These are phyloP conservation scores for Hygrocybe coccinea DNA, from an alignment of 768 basidiomycete genomes.

Conservation along the genomic window DNA sequence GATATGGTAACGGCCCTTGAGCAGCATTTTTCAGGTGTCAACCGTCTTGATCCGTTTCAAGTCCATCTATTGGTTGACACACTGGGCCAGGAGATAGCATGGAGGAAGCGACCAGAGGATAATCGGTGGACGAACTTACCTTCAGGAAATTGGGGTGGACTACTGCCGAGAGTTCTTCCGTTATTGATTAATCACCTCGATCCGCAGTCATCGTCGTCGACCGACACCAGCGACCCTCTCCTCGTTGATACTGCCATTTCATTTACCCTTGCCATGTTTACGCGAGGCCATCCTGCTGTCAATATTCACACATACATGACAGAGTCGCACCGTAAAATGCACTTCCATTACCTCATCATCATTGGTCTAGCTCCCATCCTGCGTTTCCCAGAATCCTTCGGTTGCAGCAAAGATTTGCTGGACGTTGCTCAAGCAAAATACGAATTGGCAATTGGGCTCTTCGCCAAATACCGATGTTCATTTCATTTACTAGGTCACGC, in stretches of 20 bases:
- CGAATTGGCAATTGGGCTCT: background rate
- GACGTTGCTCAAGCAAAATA: slow-evolving; percentile 4
- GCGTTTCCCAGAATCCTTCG: slow-evolving; percentile 6
- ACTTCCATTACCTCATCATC: slow-evolving; percentile 5
- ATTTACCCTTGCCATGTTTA: slow-evolving; percentile 4
- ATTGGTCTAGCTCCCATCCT: slow-evolving; percentile 5
- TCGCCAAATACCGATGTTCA: background rate
- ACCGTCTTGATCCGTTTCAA: background rate
- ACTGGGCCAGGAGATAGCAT: slow-evolving; percentile 1
- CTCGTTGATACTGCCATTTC: slow-evolving; percentile 4
- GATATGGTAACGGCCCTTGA: slow-evolving; percentile 5
- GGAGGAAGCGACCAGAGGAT: slow-evolving; percentile 5
- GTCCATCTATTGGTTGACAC: slow-evolving; percentile 3
- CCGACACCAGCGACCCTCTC: background rate
- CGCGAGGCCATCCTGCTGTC: background rate
- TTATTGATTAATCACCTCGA: slow-evolving; percentile 5
- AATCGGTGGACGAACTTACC: slow-evolving; percentile 1
- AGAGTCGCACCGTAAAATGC: background rate
- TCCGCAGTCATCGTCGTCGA: background rate
- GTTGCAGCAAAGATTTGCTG: background rate
- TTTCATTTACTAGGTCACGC: background rate
- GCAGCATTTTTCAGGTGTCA: background rate
- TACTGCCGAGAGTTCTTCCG: slow-evolving; percentile 5
- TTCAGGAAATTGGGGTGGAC: slow-evolving; percentile 2
- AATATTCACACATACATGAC: background rate